phyloP scores from a whole-genome alignment of 1,284 basidiomycete species.

The Boletus semigastroideus region DNA sequence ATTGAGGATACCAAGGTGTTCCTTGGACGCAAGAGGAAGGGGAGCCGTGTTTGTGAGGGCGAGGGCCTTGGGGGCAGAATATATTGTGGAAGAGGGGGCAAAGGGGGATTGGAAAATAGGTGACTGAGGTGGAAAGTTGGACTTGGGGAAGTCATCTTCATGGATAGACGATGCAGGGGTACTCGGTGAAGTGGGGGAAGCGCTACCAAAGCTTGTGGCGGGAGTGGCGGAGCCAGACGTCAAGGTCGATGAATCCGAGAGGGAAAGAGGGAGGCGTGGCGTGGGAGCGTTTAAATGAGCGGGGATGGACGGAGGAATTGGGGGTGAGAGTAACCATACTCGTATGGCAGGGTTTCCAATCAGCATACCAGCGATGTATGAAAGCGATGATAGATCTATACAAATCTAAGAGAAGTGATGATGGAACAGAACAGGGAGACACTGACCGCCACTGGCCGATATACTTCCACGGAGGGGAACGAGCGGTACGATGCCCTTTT shows the following conservation, averaged over 20 bases:
- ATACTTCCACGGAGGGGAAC: slow-evolving; percentile 85
- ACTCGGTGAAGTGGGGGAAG: slow-evolving; percentile 16
- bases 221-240: slow-evolving; percentile 24
- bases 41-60: slow-evolving; percentile 64
- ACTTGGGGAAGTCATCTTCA: slow-evolving; percentile 24
- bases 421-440: background rate
- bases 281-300: slow-evolving; percentile 3
- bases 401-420: background rate
- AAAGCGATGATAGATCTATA: slow-evolving; percentile 77
- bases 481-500: slow-evolving; percentile 74
- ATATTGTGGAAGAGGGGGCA: slow-evolving; percentile 1
- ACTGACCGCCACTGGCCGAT: slow-evolving; percentile 75
- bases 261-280: slow-evolving; percentile 15
- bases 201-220: slow-evolving; percentile 10
- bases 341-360: slow-evolving; percentile 80
- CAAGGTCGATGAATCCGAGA: slow-evolving; percentile 1
- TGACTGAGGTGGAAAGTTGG: background rate
- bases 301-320: slow-evolving; percentile 1
- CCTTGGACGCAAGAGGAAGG: slow-evolving; percentile 75
- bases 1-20: slow-evolving; percentile 79
- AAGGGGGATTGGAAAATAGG: slow-evolving; percentile 1
- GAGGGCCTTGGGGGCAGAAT: slow-evolving; percentile 67
- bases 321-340: slow-evolving; percentile 42
- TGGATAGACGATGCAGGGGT: slow-evolving; percentile 31
- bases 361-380: slow-evolving; percentile 80